A percentile compares a stretch with the other conserved stretches of the same genome.
Evolutionary conservation across 1,284 basidiomycete species (phyloP).

Genomic region (Malassezia nana): DNA sequence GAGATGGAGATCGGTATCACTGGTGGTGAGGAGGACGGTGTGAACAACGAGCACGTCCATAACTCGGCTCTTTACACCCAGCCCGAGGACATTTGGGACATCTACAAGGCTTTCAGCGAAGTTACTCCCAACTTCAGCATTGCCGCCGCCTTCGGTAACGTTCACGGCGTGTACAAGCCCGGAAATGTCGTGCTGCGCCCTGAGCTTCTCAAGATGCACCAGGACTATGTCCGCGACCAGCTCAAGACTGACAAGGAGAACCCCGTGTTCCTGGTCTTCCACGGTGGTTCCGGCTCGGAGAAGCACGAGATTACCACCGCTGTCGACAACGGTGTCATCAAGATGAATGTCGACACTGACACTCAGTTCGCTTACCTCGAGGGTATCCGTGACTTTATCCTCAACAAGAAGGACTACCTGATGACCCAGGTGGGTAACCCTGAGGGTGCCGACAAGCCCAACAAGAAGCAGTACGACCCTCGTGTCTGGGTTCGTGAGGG

Average conservation of each 20-base stretch:
- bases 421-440: slow-evolving; percentile 47
- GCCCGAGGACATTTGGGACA: slow-evolving; percentile 81
- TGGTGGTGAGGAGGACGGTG: slow-evolving; percentile 97
- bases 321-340: slow-evolving; percentile 66
- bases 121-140: slow-evolving; percentile 93
- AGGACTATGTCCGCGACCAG: slow-evolving; percentile 65
- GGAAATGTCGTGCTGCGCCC: slow-evolving; percentile 71
- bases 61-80: slow-evolving; percentile 92
- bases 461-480: slow-evolving; percentile 49
- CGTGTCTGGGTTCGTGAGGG: slow-evolving; percentile 97
- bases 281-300: slow-evolving; percentile 94
- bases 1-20: slow-evolving; percentile 99
- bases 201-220: slow-evolving; percentile 84
- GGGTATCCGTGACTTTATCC: slow-evolving; percentile 58
- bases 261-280: slow-evolving; percentile 92
- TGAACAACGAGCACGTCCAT: slow-evolving; percentile 67
- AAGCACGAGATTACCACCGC: slow-evolving; percentile 93
- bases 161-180: slow-evolving; percentile 56
- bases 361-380: slow-evolving; percentile 83
- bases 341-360: slow-evolving; percentile 54
- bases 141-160: slow-evolving; percentile 92
- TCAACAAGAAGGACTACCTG: slow-evolving; percentile 48
- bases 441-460: slow-evolving; percentile 46
- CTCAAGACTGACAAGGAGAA: slow-evolving; percentile 56
- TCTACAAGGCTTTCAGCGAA: slow-evolving; percentile 69